Percentiles rank a stretch among this genome's conserved stretches.
Conservation (phyloP, 495 filamentous ascomycete species). For the Cercophora scortea region DNA sequence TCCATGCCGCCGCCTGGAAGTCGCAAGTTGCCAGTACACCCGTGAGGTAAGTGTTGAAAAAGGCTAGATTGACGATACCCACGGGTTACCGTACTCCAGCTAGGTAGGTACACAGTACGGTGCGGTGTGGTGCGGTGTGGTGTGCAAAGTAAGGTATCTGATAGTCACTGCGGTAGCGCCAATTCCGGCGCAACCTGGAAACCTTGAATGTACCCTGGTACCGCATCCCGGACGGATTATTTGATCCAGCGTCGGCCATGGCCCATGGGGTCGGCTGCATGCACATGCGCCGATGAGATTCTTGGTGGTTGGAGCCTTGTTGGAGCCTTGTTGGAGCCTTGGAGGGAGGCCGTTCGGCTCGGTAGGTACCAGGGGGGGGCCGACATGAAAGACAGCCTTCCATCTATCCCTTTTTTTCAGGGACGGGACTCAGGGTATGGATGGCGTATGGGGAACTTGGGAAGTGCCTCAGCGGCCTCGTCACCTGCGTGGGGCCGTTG, state of each 20-base stretch:
- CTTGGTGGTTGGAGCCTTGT: no score
- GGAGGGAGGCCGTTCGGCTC: background rate
- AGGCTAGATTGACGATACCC: slow-evolving; percentile 4
- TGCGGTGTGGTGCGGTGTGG: no score
- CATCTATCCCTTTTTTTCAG: background rate
- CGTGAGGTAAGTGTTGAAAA: background rate
- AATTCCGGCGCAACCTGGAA: no score
- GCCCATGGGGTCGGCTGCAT: no score
- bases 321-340: background rate
- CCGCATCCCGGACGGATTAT: no score
- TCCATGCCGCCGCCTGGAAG: slow-evolving; percentile 6
- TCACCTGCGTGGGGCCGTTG: background rate
- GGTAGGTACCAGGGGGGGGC: background rate
- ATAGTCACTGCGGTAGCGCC: no score
- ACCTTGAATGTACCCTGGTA: background rate
- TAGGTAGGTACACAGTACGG: background rate
- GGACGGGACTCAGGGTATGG: no score
- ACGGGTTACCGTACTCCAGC: no score
- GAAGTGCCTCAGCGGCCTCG: background rate
- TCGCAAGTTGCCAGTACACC: background rate
- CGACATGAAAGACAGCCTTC: background rate
- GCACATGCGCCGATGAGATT: slow-evolving; percentile 3
- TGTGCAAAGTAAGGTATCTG: no score
- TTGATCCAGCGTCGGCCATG: no score
- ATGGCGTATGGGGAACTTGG: no score